Evolutionary conservation across 2,329 filamentous ascomycete genomes (phyloP), one percentile per base, ranked within the genome.

Genomic region (Clarireedia homoeocarpa): DNA sequence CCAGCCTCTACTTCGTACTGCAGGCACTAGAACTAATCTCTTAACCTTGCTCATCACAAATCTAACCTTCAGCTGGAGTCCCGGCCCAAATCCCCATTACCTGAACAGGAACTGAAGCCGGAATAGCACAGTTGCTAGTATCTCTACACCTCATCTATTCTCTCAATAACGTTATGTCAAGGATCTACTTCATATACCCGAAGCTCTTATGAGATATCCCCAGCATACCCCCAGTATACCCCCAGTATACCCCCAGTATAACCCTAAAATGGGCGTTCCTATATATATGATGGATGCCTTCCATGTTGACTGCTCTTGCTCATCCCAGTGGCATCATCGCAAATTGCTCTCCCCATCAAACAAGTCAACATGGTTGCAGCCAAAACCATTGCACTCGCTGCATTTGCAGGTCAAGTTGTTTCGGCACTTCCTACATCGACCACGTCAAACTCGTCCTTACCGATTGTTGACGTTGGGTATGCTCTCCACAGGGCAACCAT

Each of bases 391-490:
- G 48, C 17, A 5, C 23, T 56, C 36, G 48, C 26, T 40, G 38
- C 49, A 23, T 24, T 15, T 39, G 38, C 47, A 45, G 15, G 17
- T 45, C 39, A 27, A 20, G 20, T 26, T 27, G 53, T 10, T 14
- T 56, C 23, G 23, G 48, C 54, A n/a, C 42, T 56, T 30, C 48
- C 54, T 15, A 47, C 40, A 10, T 34, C 30, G 9, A 34, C 30
- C 30, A 52, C 17, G 4, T 24, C 40, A 12, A 40, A 52, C 10
- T 34, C 34, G 14, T 40, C 48, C 6, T 24, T 65, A 12, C 68
- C 67, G 12, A 57, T 58, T 34, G 64, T 70, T 23, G 66, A 70
- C 57, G 51, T 70, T 12, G 62, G 62, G 4, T 70, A 70, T 56
- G 63, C 59, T n/a, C 17, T 68, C 15, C 63, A 69, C 36, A 62